Conservation (phyloP, 768 basidiomycete species). For the Postia placenta region DNA sequence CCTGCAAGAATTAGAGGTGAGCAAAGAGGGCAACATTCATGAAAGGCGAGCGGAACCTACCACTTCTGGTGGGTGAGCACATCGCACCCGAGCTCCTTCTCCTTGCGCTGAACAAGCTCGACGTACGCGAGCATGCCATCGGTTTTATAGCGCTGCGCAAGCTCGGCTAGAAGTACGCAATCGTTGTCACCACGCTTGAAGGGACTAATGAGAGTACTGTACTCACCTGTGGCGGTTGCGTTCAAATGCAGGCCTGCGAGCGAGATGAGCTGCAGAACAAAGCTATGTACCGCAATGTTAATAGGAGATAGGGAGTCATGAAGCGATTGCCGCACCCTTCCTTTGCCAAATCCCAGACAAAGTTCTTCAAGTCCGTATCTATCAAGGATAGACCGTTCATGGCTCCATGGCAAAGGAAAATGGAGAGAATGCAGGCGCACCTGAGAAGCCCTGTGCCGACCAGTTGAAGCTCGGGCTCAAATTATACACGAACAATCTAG, state of each 20-base stretch:
- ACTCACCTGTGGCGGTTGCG: constrained; percentile 67
- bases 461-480: constrained; percentile 94
- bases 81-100: constrained; percentile 84
- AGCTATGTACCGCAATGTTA: constrained; percentile 37
- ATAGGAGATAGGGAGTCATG: not conserved
- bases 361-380: constrained; percentile 75
- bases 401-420: not conserved
- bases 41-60: too few species aligned
- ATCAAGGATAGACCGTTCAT: not conserved
- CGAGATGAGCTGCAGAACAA: constrained; percentile 85
- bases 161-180: constrained; percentile 71
- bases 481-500: constrained; percentile 86
- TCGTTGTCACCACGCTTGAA: too few species aligned
- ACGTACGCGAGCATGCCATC: constrained; percentile 95
- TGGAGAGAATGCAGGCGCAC: constrained; percentile 25
- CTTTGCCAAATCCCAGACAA: constrained; percentile 86
- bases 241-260: constrained; percentile 86
- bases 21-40: too few species aligned
- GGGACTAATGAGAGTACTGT: too few species aligned
- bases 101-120: constrained; percentile 79
- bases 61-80: constrained; percentile 95
- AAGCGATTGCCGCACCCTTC: constrained; percentile 63
- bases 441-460: constrained; percentile 74
- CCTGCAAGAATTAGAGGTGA: constrained; percentile 48
- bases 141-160: constrained; percentile 71